These are phyloP conservation scores for Aspergillus nomiae DNA, from an alignment of 2,329 filamentous ascomycete genomes.

Conservation along the genomic window DNA sequence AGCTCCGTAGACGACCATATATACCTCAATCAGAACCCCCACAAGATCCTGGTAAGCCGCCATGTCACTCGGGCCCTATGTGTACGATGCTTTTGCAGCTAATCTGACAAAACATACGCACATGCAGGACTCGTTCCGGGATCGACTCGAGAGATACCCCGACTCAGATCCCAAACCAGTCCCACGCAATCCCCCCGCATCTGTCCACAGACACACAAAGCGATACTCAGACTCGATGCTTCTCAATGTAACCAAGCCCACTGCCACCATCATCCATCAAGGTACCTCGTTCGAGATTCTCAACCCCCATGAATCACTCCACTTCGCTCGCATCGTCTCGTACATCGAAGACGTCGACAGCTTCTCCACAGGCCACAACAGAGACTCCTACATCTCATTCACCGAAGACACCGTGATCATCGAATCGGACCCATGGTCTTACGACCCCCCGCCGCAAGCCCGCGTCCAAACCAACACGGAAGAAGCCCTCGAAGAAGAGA, in stretches of 20 bases:
- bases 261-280: slow-evolving; percentile 34
- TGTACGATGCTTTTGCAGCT: not conserved
- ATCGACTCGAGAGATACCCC: slow-evolving; percentile 27
- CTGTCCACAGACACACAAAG: slow-evolving; percentile 20
- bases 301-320: slow-evolving; percentile 39
- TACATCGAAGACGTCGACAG: slow-evolving; percentile 38
- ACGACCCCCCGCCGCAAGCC: slow-evolving; percentile 2
- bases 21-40: slow-evolving; percentile 12
- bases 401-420: slow-evolving; percentile 14
- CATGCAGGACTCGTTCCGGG: slow-evolving; percentile 34
- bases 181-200: slow-evolving; percentile 13
- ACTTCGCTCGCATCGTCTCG: slow-evolving; percentile 38
- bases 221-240: slow-evolving; percentile 31
- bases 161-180: slow-evolving; percentile 20
- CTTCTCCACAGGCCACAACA: slow-evolving; percentile 24
- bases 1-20: slow-evolving; percentile 8
- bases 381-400: slow-evolving; percentile 25
- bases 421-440: slow-evolving; percentile 17
- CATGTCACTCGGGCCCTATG: not conserved
- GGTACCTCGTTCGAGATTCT: slow-evolving; percentile 41
- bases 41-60: slow-evolving; percentile 20
- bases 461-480: not conserved
- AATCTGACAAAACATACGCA: not conserved
- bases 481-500: slow-evolving; percentile 7
- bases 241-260: slow-evolving; percentile 25